A percentile compares a stretch with the other conserved stretches of the same genome.
Evolutionary conservation across 208 protist species (phyloP).

Genomic region (Wallacemonas collosoma): DNA sequence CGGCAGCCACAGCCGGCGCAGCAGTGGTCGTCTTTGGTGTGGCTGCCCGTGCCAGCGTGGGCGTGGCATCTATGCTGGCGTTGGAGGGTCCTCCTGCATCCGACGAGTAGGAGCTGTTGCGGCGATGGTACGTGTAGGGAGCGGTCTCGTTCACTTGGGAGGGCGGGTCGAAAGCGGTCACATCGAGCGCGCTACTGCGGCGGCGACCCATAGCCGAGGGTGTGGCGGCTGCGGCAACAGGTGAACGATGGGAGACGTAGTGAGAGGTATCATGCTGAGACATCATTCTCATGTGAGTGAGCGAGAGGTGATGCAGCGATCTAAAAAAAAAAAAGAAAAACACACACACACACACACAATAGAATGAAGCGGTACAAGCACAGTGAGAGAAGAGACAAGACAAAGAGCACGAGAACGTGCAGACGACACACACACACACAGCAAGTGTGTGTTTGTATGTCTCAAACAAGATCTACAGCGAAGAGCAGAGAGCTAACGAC

Average conservation of each 20-base stretch:
- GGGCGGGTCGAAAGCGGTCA: constrained; percentile 11
- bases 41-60: too few relatives aligned
- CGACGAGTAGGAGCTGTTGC: constrained; percentile 26
- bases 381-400: constrained; percentile 7
- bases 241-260: background rate
- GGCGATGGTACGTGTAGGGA: constrained; percentile 23
- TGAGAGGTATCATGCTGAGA: background rate
- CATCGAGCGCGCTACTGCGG: constrained; percentile 8
- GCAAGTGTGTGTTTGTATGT: too few relatives aligned
- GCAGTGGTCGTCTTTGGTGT: too few relatives aligned
- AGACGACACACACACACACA: too few relatives aligned
- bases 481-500: too few relatives aligned
- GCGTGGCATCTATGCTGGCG: too few relatives aligned
- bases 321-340: constrained; percentile 4
- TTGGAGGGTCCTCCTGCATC: background rate
- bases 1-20: too few relatives aligned
- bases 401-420: too few relatives aligned
- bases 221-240: constrained; percentile 3
- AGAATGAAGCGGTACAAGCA: constrained; percentile 11
- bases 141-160: constrained; percentile 14
- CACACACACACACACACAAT: background rate
- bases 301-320: background rate
- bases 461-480: too few relatives aligned
- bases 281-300: background rate
- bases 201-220: background rate